phyloP scores from a whole-genome alignment of 192 early-diverging fungal genomes.

The Rhizophagus clarus region DNA sequence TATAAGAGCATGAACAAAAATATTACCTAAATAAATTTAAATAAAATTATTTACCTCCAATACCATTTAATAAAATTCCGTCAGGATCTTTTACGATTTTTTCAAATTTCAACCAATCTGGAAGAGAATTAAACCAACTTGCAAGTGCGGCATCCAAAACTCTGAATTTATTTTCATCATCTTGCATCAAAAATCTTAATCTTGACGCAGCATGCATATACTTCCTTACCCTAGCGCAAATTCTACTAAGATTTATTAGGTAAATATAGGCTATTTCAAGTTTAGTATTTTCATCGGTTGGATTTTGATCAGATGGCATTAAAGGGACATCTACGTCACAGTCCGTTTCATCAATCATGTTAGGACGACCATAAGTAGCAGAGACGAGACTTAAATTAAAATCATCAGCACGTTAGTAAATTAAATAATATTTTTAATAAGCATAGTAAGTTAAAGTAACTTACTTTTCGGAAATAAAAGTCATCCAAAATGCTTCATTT shows the following conservation, averaged over 20 bases:
- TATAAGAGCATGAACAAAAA: too few relatives aligned
- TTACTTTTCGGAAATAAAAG: conserved; percentile 31
- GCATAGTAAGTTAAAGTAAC: neutral
- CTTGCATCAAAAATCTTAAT: conserved; percentile 15
- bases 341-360: conserved; percentile 29
- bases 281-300: conserved; percentile 3
- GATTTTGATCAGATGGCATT: neutral
- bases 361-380: conserved; percentile 27
- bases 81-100: conserved; percentile 11
- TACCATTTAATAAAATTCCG: conserved; percentile 27
- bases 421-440: neutral
- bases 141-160: conserved; percentile 15
- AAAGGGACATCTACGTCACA: conserved; percentile 9
- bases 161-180: conserved; percentile 29
- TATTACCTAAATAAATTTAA: too few relatives aligned
- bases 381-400: conserved; percentile 13
- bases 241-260: conserved; percentile 5
- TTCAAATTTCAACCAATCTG: conserved; percentile 7
- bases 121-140: conserved; percentile 11
- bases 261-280: conserved; percentile 24
- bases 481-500: conserved; percentile 31
- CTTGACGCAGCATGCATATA: conserved; percentile 21
- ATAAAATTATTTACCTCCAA: conserved; percentile 20
- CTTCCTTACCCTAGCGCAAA: conserved; percentile 24
- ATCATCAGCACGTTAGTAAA: too few relatives aligned